These are phyloP conservation scores for Populus tremula DNA, from an alignment of 345 rosid genomes.

Conservation along the genomic window DNA sequence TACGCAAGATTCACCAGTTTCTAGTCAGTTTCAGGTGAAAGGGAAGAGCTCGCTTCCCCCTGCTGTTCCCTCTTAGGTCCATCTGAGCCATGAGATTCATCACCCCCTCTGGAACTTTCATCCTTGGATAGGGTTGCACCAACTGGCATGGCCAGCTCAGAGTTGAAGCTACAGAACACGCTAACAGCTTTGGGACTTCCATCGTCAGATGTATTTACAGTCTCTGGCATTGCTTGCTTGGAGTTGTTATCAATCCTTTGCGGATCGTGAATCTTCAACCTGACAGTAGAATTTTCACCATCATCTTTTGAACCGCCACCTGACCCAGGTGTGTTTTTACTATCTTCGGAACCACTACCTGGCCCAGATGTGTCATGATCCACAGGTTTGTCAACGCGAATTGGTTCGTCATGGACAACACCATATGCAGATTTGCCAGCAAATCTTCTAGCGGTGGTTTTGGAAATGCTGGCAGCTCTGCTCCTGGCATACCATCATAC, in stretches of 20 bases:
- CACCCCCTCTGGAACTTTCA: not conserved
- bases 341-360: slow-evolving; percentile 3
- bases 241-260: not conserved
- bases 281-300: not conserved
- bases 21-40: not conserved
- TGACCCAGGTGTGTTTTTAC: not conserved
- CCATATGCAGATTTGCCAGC: not conserved
- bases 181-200: not conserved
- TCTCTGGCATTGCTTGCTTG: slow-evolving; percentile 7
- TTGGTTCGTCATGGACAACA: not conserved
- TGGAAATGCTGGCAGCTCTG: slow-evolving; percentile 12
- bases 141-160: not conserved
- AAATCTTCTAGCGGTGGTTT: slow-evolving; percentile 14
- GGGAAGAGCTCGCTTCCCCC: not conserved
- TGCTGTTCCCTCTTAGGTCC: not conserved
- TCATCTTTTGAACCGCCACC: not conserved
- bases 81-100: not conserved
- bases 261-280: slow-evolving; percentile 7
- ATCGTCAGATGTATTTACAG: not conserved
- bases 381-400: not conserved
- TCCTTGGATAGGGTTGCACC: not conserved
- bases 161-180: not conserved
- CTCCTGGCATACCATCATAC: slow-evolving; percentile 18
- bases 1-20: not conserved
- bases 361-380: not conserved